Evolutionary conservation across 1,139 yeast genomes (phyloP).

Genomic region (Ogataea hybrid): DNA sequence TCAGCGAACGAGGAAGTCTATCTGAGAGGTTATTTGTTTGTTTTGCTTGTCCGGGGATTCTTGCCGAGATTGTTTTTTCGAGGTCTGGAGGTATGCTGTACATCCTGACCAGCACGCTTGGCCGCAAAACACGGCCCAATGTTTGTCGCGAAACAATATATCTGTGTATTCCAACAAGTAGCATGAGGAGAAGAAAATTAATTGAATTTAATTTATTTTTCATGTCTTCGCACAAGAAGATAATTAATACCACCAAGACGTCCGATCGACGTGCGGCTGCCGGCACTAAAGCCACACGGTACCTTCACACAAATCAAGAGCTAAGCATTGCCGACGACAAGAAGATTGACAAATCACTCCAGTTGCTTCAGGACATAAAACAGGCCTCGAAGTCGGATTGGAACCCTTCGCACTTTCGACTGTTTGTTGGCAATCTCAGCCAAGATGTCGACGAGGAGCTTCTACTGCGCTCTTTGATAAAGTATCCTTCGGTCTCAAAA

Average conservation of each 20-base stretch:
- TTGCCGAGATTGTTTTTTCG: slow-evolving; percentile 23
- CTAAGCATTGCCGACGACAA: slow-evolving; percentile 11
- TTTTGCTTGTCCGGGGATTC: slow-evolving; percentile 59
- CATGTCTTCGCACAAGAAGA: slow-evolving; percentile 6
- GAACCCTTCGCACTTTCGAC: slow-evolving; percentile 52
- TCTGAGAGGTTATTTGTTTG: slow-evolving; percentile 49
- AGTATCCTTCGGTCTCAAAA: slow-evolving; percentile 48
- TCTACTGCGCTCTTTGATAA: slow-evolving; percentile 49
- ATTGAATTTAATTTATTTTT: background rate
- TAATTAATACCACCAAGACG: slow-evolving; percentile 36
- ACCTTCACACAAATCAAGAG: slow-evolving; percentile 33
- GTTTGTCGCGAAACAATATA: background rate
- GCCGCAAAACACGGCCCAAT: background rate
- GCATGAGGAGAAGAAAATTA: slow-evolving; percentile 3
- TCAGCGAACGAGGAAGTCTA: slow-evolving; percentile 56
- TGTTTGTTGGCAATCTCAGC: slow-evolving; percentile 75
- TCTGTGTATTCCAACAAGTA: slow-evolving; percentile 2
- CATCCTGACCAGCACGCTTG: background rate
- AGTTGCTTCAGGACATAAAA: slow-evolving; percentile 16
- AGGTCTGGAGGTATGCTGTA: background rate
- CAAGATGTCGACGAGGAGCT: slow-evolving; percentile 62
- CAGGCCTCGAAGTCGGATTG: slow-evolving; percentile 44
- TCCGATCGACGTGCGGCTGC: slow-evolving; percentile 55
- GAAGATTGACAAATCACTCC: slow-evolving; percentile 15
- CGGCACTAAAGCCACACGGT: slow-evolving; percentile 44